Conservation (phyloP, 371 early-diverging fungal species). For the Apophysomyces ossiformis region DNA sequence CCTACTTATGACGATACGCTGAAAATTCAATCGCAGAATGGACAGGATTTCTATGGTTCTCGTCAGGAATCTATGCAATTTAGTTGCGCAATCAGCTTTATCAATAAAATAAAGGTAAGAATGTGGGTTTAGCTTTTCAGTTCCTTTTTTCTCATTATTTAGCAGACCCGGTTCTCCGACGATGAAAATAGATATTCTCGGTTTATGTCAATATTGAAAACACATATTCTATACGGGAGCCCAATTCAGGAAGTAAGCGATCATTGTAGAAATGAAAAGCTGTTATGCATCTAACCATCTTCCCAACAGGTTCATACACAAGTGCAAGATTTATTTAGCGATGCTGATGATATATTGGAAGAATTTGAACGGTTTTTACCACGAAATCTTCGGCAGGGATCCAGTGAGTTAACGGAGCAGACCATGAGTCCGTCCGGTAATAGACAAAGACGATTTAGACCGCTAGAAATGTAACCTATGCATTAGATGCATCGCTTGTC, state of each 20-base stretch:
- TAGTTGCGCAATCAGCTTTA: slow-evolving; percentile 94
- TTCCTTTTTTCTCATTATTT: neutral
- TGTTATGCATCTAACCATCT: neutral
- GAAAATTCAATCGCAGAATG: slow-evolving; percentile 3
- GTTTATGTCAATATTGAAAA: slow-evolving; percentile 92
- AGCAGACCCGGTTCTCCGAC: slow-evolving; percentile 79
- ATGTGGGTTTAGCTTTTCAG: neutral
- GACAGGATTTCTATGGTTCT: neutral
- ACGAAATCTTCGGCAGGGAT: slow-evolving; percentile 1
- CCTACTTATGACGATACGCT: slow-evolving; percentile 14
- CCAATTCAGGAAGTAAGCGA: slow-evolving; percentile 83
- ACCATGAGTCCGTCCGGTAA: neutral
- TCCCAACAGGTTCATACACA: slow-evolving; percentile 78
- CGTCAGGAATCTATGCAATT: slow-evolving; percentile 80
- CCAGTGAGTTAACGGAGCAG: neutral
- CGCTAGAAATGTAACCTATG: neutral
- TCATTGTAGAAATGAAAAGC: neutral
- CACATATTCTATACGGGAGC: slow-evolving; percentile 89
- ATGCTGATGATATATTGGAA: slow-evolving; percentile 84
- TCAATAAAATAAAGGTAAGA: slow-evolving; percentile 91
- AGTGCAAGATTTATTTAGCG: slow-evolving; percentile 83
- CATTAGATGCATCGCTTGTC: neutral
- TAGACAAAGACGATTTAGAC: neutral
- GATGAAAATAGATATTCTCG: slow-evolving; percentile 92
- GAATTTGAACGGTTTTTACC: slow-evolving; percentile 97